Evolutionary conservation across 2,329 filamentous ascomycete genomes (phyloP), one percentile per base, ranked within the genome.

Genomic region (Apiospora pterosperma): DNA sequence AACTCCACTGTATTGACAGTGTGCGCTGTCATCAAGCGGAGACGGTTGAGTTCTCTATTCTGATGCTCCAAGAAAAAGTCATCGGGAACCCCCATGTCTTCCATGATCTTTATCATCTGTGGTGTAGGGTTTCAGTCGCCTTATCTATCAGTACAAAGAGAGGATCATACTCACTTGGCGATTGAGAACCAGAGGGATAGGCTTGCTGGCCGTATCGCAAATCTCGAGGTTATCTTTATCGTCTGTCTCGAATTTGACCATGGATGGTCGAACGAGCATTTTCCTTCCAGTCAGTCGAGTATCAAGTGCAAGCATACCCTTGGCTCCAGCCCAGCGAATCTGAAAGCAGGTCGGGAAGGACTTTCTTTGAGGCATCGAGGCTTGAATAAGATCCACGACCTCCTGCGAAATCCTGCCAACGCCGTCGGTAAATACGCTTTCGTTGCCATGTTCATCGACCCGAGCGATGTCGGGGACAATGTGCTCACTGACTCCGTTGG

Each of bases 41-140:
- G 79, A 14, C 83, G 79, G 0, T 82, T 68, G 4, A 96, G 77
- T 34, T 89, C 89, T n/a, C 79, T 78, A 0, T 81, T 78, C 74
- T 96, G 92, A 1, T 92, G 76, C 0, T 81, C 71, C 12, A 90
- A 72, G 68, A 97, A 95, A 74, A 85, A 90, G 0, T 76, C 64
- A 1, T 78, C 72, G 0, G 81, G 73, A 0, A 91, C 87, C 0
- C 84, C 83, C 75, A 95, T 88, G 68, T 96, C 93, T 72, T 97
- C 93, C 0, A 97, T 76, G 5, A 96, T 93, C 74, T 96, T 96
- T 77, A 96, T 93, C 66, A 94, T 82, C 68, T 92, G 25, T 55
- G n/a, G 16, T 11, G 38, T 36, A 14, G 31, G 1, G 4, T 23
- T 1, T 21, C 31, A 11, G 55, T 59, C 31, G 25, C 2, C 14